Percentiles rank a stretch among this genome's conserved stretches.
These are phyloP conservation scores for Kokia cookei DNA, from an alignment of 441 rosid genomes.

Conservation along the genomic window DNA sequence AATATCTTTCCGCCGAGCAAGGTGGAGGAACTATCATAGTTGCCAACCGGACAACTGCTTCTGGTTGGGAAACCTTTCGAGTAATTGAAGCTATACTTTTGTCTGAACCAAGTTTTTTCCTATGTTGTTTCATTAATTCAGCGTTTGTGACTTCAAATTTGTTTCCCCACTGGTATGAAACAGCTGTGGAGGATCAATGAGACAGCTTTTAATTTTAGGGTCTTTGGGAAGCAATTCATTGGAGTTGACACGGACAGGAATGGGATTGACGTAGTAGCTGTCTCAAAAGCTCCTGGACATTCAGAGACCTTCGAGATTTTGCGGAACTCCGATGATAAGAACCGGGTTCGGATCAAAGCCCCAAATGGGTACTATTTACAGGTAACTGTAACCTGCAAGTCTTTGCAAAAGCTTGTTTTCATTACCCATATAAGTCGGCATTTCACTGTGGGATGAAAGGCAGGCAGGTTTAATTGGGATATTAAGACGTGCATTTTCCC, in stretches of 20 bases:
- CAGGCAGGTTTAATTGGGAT: too few relatives aligned
- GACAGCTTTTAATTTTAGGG: conserved; percentile 38
- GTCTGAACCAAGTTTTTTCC: not conserved
- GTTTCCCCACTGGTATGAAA: not conserved
- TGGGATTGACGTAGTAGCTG: conserved; percentile 26
- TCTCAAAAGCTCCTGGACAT: conserved; percentile 13
- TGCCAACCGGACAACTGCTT: conserved; percentile 34
- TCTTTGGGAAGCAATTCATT: conserved; percentile 35
- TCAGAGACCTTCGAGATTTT: conserved; percentile 37
- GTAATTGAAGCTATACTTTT: conserved; percentile 11
- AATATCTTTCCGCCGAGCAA: conserved; percentile 38
- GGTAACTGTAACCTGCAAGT: conserved; percentile 1
- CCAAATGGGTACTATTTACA: conserved; percentile 39
- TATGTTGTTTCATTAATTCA: not conserved
- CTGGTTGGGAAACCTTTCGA: conserved; percentile 48
- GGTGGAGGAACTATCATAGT: conserved; percentile 47
- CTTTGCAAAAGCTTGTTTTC: not conserved
- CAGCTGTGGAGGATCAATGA: conserved; percentile 57
- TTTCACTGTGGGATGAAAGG: too few relatives aligned
- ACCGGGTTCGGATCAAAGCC: conserved; percentile 41
- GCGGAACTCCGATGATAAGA: conserved; percentile 17
- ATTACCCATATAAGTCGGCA: too few relatives aligned
- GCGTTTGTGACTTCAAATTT: not conserved
- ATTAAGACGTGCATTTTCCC: not conserved
- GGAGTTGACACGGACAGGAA: conserved; percentile 27